Evolutionary conservation across 345 rosid genomes (phyloP).

Genomic region (Melaleuca quinquenervia): DNA sequence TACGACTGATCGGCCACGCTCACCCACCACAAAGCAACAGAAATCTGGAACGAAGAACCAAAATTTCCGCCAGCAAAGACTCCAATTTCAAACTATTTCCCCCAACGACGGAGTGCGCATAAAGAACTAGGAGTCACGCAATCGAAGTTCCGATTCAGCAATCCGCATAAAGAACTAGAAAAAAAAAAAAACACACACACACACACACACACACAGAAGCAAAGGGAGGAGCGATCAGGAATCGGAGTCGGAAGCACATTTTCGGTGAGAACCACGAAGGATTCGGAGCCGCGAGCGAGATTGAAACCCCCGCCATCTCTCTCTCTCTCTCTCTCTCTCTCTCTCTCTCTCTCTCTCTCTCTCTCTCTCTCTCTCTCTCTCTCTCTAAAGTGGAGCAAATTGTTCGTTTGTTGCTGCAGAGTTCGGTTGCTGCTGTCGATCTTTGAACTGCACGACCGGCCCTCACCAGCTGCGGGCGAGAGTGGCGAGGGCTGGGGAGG

Average conservation of each 20-base stretch:
- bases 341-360: too few species aligned
- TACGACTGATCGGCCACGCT: background rate
- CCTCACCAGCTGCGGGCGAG: too few species aligned
- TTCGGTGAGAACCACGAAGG: conserved; percentile 84
- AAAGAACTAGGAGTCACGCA: background rate
- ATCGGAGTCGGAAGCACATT: conserved; percentile 22
- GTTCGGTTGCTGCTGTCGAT: background rate
- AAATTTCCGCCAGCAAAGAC: background rate
- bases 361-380: too few species aligned
- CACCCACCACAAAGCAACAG: background rate
- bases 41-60: background rate
- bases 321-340: background rate
- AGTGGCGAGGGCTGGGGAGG: too few species aligned
- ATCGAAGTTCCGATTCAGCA: background rate
- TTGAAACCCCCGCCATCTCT: conserved; percentile 10
- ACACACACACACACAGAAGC: background rate
- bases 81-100: background rate
- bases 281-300: conserved; percentile 16
- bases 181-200: too few species aligned
- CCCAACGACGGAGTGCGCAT: background rate
- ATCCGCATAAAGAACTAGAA: background rate
- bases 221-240: background rate
- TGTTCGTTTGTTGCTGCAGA: background rate
- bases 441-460: background rate
- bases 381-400: background rate